Conservation (phyloP, 345 rosid genomes). For the Kernera saxatilis region DNA sequence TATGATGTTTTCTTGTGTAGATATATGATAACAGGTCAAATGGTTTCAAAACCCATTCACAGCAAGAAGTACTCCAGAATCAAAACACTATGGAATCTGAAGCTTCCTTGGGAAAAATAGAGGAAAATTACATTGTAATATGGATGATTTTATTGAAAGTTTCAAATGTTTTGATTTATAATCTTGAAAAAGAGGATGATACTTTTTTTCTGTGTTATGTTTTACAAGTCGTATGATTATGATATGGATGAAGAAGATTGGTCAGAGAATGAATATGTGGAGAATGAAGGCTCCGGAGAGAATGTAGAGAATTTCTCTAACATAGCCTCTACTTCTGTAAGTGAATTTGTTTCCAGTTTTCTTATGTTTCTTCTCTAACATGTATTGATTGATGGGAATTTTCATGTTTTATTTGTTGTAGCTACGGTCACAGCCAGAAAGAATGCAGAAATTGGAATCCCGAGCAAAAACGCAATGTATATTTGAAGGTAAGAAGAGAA, state of each 20-base stretch:
- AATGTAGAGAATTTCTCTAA: constrained; percentile 10
- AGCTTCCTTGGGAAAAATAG: neutral
- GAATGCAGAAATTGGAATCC: constrained; percentile 18
- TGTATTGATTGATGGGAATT: neutral
- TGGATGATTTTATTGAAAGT: neutral
- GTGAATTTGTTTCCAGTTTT: neutral
- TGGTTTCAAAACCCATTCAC: neutral
- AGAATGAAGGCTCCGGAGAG: neutral
- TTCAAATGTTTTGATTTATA: neutral
- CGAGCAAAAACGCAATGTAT: constrained; percentile 26
- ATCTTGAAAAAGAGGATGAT: neutral
- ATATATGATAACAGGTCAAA: neutral
- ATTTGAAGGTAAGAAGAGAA: constrained; percentile 14
- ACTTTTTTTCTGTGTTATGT: neutral
- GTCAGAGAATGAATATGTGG: constrained; percentile 12
- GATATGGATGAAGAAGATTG: constrained; percentile 15
- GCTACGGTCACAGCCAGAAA: constrained; percentile 23
- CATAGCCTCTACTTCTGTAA: neutral
- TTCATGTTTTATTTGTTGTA: neutral
- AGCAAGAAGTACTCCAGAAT: neutral
- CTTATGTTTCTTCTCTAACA: neutral
- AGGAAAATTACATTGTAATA: constrained; percentile 23
- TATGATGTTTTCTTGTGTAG: neutral
- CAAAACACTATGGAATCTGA: neutral
- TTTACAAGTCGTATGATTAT: constrained; percentile 16